Conservation (phyloP, 1,284 basidiomycete genomes). For the Trametes pubescens region DNA sequence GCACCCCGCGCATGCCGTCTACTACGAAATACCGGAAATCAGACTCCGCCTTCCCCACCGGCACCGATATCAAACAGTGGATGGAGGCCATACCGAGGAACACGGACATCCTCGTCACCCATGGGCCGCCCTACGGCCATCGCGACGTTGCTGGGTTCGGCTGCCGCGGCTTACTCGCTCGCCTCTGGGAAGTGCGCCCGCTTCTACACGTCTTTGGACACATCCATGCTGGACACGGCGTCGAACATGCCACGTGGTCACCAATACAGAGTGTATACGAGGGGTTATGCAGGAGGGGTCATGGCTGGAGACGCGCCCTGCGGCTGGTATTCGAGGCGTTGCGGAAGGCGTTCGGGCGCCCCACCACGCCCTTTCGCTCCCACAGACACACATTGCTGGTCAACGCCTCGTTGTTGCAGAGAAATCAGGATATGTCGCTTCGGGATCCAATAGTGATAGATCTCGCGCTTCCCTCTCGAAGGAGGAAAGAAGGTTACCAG, state of each 20-base stretch:
- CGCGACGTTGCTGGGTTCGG: constrained; percentile 35
- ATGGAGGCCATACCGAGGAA: not conserved
- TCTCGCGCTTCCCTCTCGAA: not conserved
- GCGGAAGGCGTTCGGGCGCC: not conserved
- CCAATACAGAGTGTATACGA: not conserved
- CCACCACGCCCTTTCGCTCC: not conserved
- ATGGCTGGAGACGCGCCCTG: not conserved
- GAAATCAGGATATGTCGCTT: not conserved
- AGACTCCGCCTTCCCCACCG: not conserved
- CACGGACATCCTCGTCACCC: not conserved
- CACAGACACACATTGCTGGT: not conserved
- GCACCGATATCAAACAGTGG: not conserved
- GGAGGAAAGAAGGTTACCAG: too few relatives aligned
- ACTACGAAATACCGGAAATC: not conserved
- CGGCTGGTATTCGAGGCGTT: not conserved
- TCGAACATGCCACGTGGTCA: not conserved
- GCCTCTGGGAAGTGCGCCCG: constrained; percentile 46
- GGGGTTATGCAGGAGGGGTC: not conserved
- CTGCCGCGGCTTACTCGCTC: constrained; percentile 44
- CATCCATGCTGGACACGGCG: constrained; percentile 49
- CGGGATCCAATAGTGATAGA: not conserved
- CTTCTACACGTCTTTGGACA: constrained; percentile 52
- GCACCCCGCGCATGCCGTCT: not conserved
- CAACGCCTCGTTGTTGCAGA: not conserved
- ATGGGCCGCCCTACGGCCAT: not conserved